These are phyloP conservation scores for Graphilbum fragrans DNA, from an alignment of 2,329 filamentous ascomycete genomes.

Conservation along the genomic window DNA sequence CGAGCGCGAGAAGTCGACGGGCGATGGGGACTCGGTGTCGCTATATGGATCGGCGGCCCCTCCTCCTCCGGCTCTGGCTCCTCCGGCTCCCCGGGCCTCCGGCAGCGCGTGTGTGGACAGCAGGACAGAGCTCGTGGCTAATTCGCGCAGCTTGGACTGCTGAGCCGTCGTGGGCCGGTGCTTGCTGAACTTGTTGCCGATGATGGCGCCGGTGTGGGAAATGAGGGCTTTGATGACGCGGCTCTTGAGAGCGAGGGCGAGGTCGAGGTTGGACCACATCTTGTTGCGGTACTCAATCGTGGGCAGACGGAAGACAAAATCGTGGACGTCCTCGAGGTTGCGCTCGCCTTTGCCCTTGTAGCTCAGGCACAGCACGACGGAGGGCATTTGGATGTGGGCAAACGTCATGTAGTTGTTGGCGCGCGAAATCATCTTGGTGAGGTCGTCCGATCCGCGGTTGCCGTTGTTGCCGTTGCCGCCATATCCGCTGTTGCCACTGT, in stretches of 20 bases:
- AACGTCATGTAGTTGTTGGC: constrained; percentile 98
- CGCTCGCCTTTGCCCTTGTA: constrained; percentile 95
- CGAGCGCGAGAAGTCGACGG: constrained; percentile 46
- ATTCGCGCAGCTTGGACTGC: constrained; percentile 65
- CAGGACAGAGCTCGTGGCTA: constrained; percentile 67
- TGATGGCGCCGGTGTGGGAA: constrained; percentile 88
- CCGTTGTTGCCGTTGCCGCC: constrained; percentile 28
- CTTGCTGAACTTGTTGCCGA: constrained; percentile 92
- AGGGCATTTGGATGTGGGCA: constrained; percentile 87
- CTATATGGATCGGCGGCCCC: no score
- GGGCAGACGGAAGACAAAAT: constrained; percentile 93
- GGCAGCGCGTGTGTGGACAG: constrained; percentile 30
- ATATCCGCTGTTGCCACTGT: background rate
- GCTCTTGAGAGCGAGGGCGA: constrained; percentile 85
- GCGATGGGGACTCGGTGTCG: constrained; percentile 19
- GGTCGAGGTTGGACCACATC: constrained; percentile 95
- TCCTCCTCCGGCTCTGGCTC: constrained; percentile 25
- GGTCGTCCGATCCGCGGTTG: constrained; percentile 55
- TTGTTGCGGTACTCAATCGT: constrained; percentile 96
- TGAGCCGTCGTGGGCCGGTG: constrained; percentile 74
- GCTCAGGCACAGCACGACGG: constrained; percentile 86
- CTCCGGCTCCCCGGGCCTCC: constrained; percentile 32
- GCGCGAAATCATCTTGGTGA: constrained; percentile 91
- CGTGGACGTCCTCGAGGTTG: constrained; percentile 92
- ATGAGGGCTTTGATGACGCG: constrained; percentile 90